Evolutionary conservation across 352 stramenopile genomes (phyloP).

Genomic region (Pythium plurisporium): DNA sequence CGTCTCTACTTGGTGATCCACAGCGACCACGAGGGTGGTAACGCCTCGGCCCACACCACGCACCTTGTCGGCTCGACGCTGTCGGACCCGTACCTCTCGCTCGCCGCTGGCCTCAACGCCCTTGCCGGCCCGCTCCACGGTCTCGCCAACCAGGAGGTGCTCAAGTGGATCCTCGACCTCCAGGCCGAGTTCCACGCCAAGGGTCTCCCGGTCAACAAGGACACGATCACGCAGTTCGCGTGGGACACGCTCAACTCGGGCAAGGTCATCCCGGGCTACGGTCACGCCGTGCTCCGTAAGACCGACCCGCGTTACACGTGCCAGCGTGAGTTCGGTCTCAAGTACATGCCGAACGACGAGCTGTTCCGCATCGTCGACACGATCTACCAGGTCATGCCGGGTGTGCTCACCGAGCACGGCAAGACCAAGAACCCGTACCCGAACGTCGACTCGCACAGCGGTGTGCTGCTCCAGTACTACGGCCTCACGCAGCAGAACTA

Average conservation of each 20-base stretch:
- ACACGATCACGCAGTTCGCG: slow-evolving; percentile 99
- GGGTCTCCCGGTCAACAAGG: slow-evolving; percentile 95
- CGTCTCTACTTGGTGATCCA: slow-evolving; percentile 99
- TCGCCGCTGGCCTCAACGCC: slow-evolving; percentile 95
- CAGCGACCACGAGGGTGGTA: slow-evolving; percentile 99
- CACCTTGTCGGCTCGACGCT: slow-evolving; percentile 98
- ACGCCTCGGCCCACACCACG: slow-evolving; percentile 97
- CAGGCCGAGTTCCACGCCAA: slow-evolving; percentile 95
- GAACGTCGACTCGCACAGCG: slow-evolving; percentile 98
- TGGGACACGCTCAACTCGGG: slow-evolving; percentile 98
- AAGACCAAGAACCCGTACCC: slow-evolving; percentile 99
- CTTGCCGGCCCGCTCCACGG: slow-evolving; percentile 97
- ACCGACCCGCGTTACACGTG: slow-evolving; percentile 99
- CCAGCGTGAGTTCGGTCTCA: slow-evolving; percentile 98
- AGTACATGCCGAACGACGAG: slow-evolving; percentile 99
- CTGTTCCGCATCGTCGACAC: slow-evolving; percentile 99
- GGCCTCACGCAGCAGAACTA: slow-evolving; percentile 99
- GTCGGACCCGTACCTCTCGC: slow-evolving; percentile 97
- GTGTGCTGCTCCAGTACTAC: slow-evolving; percentile 99
- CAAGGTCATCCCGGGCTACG: slow-evolving; percentile 99
- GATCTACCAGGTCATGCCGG: slow-evolving; percentile 99
- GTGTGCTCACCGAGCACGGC: slow-evolving; percentile 97
- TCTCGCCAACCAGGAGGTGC: slow-evolving; percentile 99
- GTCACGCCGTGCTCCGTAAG: slow-evolving; percentile 97
- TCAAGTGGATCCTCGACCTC: slow-evolving; percentile 92